Conservation (phyloP, 805 yeast species). For the Isabelozyma rhagii region DNA sequence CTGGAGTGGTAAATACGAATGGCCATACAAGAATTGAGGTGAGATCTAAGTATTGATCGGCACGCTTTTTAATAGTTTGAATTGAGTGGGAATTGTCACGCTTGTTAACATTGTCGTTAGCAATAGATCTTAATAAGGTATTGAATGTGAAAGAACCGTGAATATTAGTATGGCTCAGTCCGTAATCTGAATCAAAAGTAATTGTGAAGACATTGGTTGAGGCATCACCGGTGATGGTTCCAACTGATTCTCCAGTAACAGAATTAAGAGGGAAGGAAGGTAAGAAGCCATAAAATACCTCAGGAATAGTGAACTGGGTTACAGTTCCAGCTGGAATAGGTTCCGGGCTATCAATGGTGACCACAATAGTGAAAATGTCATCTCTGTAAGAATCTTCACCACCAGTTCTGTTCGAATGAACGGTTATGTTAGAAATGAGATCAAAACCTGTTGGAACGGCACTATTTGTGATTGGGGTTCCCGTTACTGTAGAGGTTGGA, state of each 20-base stretch:
- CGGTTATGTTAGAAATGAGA: background rate
- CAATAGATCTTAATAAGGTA: background rate
- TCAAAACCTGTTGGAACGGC: background rate
- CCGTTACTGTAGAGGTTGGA: background rate
- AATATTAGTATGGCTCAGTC: background rate
- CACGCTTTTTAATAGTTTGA: background rate
- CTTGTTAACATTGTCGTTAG: background rate
- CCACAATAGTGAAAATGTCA: background rate
- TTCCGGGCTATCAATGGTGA: background rate
- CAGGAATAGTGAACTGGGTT: background rate
- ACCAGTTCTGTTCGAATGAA: background rate
- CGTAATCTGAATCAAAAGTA: background rate
- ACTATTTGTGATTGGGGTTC: background rate
- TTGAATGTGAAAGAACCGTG: background rate
- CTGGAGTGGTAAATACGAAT: background rate
- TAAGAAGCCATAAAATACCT: background rate
- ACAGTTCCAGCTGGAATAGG: background rate
- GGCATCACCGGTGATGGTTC: background rate
- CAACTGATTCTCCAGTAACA: background rate
- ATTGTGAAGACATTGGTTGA: background rate
- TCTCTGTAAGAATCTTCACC: background rate
- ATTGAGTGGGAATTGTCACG: background rate
- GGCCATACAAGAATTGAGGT: background rate
- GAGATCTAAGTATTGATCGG: background rate
- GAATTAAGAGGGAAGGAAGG: background rate